Percentiles rank a stretch among this genome's conserved stretches.
phyloP scores from a whole-genome alignment of 225 moss, liverwort and hornwort genomes.

The Marchantia polymorpha region DNA sequence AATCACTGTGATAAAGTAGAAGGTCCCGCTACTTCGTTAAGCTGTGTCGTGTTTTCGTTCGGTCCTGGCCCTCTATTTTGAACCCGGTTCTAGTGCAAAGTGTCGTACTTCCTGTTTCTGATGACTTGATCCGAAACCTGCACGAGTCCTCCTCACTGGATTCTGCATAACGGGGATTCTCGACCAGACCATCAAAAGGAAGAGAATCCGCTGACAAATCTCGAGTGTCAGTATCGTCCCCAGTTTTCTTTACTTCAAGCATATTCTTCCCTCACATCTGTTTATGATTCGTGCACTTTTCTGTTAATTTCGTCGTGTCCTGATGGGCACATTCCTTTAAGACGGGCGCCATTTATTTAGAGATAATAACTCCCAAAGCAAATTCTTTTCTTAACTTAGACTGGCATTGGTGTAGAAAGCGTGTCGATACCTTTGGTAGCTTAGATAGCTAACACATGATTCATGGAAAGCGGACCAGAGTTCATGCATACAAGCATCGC shows the following conservation, averaged over 20 bases:
- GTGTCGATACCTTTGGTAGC: constrained; percentile 3
- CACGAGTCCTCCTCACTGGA: neutral
- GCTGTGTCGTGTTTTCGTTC: neutral
- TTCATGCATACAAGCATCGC: constrained; percentile 10
- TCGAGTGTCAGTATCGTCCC: neutral
- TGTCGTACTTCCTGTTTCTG: neutral
- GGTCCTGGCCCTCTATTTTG: neutral
- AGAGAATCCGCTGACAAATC: constrained; percentile 16
- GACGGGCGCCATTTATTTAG: neutral
- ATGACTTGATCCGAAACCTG: neutral
- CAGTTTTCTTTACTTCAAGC: neutral
- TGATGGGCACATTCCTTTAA: neutral
- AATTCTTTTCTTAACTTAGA: neutral
- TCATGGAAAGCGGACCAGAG: constrained; percentile 31
- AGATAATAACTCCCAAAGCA: constrained; percentile 13
- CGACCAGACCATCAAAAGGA: neutral
- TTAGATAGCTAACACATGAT: constrained; percentile 18
- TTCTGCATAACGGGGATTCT: neutral
- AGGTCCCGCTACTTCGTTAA: constrained; percentile 1
- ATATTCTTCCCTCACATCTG: neutral
- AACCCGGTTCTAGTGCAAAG: neutral
- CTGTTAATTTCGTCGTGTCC: neutral
- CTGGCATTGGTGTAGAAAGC: constrained; percentile 9
- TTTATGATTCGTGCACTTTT: neutral
- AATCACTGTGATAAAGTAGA: neutral